A percentile compares a stretch with the other conserved stretches of the same genome.
These are phyloP conservation scores for Iris pallida DNA, from an alignment of 116 monocot species.

Conservation along the genomic window DNA sequence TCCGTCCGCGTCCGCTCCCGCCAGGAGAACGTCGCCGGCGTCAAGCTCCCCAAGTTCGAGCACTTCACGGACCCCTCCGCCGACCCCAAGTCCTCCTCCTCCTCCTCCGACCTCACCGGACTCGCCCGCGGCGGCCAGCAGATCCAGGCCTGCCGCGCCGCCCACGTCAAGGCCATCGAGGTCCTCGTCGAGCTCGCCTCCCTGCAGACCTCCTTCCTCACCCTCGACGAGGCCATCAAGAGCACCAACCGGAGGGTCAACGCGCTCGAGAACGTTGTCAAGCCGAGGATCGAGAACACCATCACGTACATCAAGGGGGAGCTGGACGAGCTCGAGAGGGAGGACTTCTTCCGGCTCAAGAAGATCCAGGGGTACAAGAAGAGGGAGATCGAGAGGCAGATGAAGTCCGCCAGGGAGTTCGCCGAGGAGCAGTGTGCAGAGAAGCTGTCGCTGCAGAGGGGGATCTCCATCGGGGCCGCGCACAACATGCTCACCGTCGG, in stretches of 20 bases:
- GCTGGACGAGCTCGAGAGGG: slow-evolving; percentile 90
- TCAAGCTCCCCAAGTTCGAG: slow-evolving; percentile 83
- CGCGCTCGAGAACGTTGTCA: slow-evolving; percentile 91
- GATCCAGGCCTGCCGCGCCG: slow-evolving; percentile 79
- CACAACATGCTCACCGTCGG: slow-evolving; percentile 54
- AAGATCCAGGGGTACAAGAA: slow-evolving; percentile 71
- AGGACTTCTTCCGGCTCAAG: slow-evolving; percentile 96
- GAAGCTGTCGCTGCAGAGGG: slow-evolving; percentile 51
- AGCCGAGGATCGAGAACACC: slow-evolving; percentile 95
- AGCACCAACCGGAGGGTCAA: slow-evolving; percentile 94
- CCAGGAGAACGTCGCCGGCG: slow-evolving; percentile 93
- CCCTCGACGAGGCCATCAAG: slow-evolving; percentile 96
- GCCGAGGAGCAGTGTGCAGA: slow-evolving; percentile 45
- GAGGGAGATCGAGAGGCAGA: slow-evolving; percentile 66
- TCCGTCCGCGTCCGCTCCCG: slow-evolving; percentile 74
- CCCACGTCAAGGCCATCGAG: slow-evolving; percentile 83
- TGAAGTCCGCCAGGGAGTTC: slow-evolving; percentile 33
- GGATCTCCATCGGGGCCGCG: slow-evolving; percentile 51
- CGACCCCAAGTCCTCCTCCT: slow-evolving; percentile 16
- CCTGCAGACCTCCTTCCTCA: slow-evolving; percentile 93
- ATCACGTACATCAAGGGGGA: slow-evolving; percentile 92
- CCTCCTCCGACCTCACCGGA: slow-evolving; percentile 60
- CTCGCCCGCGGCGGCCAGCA: slow-evolving; percentile 87
- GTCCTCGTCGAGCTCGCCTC: slow-evolving; percentile 92
- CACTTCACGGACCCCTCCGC: slow-evolving; percentile 56